Evolutionary conservation across 768 basidiomycete species (phyloP).

Genomic region (Russula compacta): DNA sequence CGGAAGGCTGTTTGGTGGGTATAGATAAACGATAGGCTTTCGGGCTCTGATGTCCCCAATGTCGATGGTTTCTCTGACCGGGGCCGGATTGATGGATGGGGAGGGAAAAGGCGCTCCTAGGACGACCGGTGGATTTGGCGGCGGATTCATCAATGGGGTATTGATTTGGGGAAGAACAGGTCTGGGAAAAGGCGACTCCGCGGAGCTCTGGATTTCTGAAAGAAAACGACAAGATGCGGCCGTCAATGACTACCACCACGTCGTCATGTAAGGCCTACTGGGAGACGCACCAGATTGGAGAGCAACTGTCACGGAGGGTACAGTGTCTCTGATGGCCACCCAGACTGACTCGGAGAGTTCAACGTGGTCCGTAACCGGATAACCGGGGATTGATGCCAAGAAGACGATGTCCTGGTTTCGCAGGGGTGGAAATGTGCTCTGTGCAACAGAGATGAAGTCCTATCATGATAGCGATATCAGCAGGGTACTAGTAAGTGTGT

Average conservation of each 20-base stretch:
- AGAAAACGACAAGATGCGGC: no score
- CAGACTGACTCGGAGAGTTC: background rate
- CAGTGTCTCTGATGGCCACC: background rate
- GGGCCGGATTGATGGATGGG: no score
- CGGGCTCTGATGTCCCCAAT: background rate
- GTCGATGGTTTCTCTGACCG: no score
- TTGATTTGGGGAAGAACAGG: no score
- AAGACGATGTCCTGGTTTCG: background rate
- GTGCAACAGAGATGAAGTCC: background rate
- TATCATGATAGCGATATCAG: background rate
- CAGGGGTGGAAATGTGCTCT: background rate
- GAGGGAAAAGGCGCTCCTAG: no score
- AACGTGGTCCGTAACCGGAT: background rate
- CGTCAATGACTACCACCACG: background rate
- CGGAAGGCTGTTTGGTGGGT: background rate
- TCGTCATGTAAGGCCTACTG: no score
- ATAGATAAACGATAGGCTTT: conserved; percentile 14
- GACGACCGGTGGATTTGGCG: no score
- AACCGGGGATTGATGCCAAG: background rate
- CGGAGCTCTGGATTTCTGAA: background rate
- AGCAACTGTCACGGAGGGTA: background rate
- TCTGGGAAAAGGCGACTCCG: no score
- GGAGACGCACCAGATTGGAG: background rate
- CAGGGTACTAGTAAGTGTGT: background rate
- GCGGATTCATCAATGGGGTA: no score